A percentile compares a stretch with the other conserved stretches of the same genome.
Conservation (phyloP, 345 rosid species). For the Atalantia buxifolia region DNA sequence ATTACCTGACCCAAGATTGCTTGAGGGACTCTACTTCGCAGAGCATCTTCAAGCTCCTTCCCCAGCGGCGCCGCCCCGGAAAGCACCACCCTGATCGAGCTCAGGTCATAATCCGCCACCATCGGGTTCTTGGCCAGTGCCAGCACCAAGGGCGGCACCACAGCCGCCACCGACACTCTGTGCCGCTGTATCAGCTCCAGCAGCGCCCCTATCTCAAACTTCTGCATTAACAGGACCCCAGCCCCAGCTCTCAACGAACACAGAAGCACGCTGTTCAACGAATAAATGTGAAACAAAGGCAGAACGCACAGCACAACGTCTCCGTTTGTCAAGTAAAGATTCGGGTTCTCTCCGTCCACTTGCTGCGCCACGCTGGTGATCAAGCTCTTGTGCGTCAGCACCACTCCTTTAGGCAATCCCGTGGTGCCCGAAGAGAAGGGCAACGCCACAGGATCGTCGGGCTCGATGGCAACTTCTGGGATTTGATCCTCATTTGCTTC, state of each 20-base stretch:
- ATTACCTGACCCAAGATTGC: too few relatives aligned
- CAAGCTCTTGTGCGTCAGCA: constrained; percentile 75
- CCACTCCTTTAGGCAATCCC: constrained; percentile 87
- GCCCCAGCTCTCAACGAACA: constrained; percentile 71
- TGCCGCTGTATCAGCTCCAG: constrained; percentile 72
- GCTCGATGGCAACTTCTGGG: constrained; percentile 24
- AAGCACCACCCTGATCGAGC: constrained; percentile 68
- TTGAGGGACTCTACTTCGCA: constrained; percentile 60
- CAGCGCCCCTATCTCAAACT: constrained; percentile 72
- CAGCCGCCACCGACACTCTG: constrained; percentile 68
- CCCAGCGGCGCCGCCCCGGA: constrained; percentile 98
- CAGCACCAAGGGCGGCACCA: constrained; percentile 87
- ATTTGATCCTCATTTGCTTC: constrained; percentile 37
- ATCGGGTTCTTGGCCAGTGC: constrained; percentile 75
- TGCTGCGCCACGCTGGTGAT: constrained; percentile 90
- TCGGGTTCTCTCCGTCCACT: constrained; percentile 94
- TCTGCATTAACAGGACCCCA: constrained; percentile 77
- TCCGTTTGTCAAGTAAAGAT: constrained; percentile 45
- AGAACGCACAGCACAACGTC: constrained; percentile 81
- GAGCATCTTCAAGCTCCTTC: constrained; percentile 79
- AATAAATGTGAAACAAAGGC: constrained; percentile 83
- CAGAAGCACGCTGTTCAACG: constrained; percentile 71
- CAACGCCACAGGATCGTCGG: constrained; percentile 72
- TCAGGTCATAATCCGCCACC: constrained; percentile 60
- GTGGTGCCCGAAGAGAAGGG: constrained; percentile 93